Conservation (phyloP, 192 early-diverging fungal species). For the Coemansia sp. region DNA sequence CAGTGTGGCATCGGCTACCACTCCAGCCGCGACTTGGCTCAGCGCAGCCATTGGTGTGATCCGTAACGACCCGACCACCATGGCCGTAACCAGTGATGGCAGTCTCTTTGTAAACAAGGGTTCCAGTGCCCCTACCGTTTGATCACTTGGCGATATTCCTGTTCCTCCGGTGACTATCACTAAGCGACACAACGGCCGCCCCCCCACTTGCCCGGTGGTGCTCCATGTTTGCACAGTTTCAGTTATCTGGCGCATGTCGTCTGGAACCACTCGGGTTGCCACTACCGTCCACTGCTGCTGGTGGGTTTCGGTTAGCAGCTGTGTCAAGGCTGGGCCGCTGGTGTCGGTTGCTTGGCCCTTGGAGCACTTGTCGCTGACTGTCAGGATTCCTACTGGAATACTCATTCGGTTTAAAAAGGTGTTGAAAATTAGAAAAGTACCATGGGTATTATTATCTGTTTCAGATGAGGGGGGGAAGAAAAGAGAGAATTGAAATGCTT, state of each 20-base stretch:
- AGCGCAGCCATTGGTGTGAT: conserved; percentile 92
- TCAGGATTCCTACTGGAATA: conserved; percentile 46
- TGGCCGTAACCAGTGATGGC: conserved; percentile 74
- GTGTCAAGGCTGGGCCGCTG: conserved; percentile 64
- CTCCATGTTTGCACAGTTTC: conserved; percentile 56
- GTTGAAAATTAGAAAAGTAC: not conserved
- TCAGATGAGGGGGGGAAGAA: too few species aligned
- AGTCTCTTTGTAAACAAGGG: conserved; percentile 70
- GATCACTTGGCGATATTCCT: conserved; percentile 82
- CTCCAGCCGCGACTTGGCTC: conserved; percentile 72
- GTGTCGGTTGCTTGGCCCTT: conserved; percentile 55
- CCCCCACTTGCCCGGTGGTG: conserved; percentile 1
- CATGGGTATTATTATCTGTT: too few species aligned
- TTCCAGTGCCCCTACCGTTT: conserved; percentile 82
- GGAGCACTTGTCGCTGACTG: conserved; percentile 68
- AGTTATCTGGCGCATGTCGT: conserved; percentile 59
- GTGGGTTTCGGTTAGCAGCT: not conserved
- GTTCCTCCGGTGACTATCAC: conserved; percentile 90
- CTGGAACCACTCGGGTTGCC: conserved; percentile 49
- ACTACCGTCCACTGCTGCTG: conserved; percentile 45
- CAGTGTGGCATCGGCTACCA: conserved; percentile 58
- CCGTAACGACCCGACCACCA: conserved; percentile 71
- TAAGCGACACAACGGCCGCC: conserved; percentile 58
- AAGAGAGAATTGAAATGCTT: too few species aligned
- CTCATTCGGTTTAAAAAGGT: not conserved